Conservation (phyloP, 495 filamentous ascomycete species). For the Aspergillus kassunensis region DNA sequence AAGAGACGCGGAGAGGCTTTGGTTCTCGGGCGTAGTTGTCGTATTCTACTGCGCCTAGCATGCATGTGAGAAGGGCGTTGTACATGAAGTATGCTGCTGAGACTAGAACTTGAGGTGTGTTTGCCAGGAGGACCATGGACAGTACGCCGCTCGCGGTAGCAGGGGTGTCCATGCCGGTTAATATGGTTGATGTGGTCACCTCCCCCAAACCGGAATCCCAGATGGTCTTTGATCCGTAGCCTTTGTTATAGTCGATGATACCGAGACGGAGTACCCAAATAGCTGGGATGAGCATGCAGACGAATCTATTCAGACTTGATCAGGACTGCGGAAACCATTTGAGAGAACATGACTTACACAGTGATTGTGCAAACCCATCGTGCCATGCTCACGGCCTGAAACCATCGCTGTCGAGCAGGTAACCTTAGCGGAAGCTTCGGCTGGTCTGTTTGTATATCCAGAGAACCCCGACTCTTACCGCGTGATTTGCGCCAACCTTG, state of each 20-base stretch:
- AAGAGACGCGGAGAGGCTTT: constrained; percentile 36
- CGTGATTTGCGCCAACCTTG: neutral
- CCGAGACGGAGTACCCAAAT: neutral
- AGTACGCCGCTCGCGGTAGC: neutral
- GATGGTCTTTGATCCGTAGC: neutral
- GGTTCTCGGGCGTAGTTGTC: constrained; percentile 19
- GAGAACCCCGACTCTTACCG: neutral
- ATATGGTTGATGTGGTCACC: neutral
- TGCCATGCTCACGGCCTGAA: neutral
- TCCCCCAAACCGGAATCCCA: neutral
- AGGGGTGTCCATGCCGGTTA: neutral
- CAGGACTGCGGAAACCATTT: neutral
- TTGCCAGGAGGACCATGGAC: constrained; percentile 13
- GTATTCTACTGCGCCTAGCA: constrained; percentile 32
- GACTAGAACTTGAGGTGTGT: constrained; percentile 26
- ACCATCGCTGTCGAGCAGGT: neutral
- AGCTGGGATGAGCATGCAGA: neutral
- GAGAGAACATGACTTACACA: neutral
- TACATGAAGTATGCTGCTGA: constrained; percentile 36
- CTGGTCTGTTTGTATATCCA: neutral
- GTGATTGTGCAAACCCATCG: constrained; percentile 1
- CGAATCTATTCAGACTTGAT: neutral
- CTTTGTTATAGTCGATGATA: neutral
- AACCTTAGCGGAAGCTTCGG: neutral
- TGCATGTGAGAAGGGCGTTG: constrained; percentile 32